A percentile compares a stretch with the other conserved stretches of the same genome.
Conservation (phyloP, 805 yeast genomes). For the Sugiyamaella qingdaonensis region DNA sequence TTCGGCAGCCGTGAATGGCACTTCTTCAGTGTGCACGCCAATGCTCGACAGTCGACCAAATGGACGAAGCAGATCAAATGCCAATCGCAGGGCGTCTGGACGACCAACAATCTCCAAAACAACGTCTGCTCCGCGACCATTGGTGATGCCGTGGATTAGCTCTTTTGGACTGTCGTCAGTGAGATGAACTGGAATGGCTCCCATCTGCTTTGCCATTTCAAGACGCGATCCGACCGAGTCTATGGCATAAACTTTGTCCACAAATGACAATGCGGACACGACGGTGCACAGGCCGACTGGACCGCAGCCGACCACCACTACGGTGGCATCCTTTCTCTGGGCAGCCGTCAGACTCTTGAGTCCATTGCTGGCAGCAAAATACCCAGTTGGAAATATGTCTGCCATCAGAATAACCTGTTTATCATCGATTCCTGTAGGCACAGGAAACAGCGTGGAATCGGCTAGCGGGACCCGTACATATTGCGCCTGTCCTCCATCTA, state of each 20-base stretch:
- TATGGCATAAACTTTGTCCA: slow-evolving; percentile 43
- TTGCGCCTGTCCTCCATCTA: slow-evolving; percentile 63
- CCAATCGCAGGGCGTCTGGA: slow-evolving; percentile 45
- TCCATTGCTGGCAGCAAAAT: slow-evolving; percentile 52
- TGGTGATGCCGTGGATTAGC: slow-evolving; percentile 37
- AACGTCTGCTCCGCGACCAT: slow-evolving; percentile 54
- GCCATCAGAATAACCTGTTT: slow-evolving; percentile 53
- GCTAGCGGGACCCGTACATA: slow-evolving; percentile 58
- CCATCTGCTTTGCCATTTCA: slow-evolving; percentile 42
- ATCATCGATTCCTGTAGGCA: slow-evolving; percentile 41
- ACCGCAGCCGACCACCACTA: slow-evolving; percentile 55
- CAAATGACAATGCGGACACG: slow-evolving; percentile 42
- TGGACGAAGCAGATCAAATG: slow-evolving; percentile 51
- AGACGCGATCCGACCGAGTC: slow-evolving; percentile 48
- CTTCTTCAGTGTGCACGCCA: slow-evolving; percentile 56
- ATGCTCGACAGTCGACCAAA: slow-evolving; percentile 56
- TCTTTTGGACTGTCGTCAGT: slow-evolving; percentile 41
- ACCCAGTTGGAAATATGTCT: slow-evolving; percentile 63
- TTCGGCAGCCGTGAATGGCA: slow-evolving; percentile 55
- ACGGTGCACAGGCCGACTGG: slow-evolving; percentile 57
- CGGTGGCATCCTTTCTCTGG: slow-evolving; percentile 29
- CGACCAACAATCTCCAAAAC: slow-evolving; percentile 57
- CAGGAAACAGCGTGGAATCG: slow-evolving; percentile 44
- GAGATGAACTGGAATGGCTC: slow-evolving; percentile 44
- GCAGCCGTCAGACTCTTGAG: slow-evolving; percentile 38